Evolutionary conservation across 2,329 filamentous ascomycete species (phyloP).

Genomic region (Talaromyces sp.): DNA sequence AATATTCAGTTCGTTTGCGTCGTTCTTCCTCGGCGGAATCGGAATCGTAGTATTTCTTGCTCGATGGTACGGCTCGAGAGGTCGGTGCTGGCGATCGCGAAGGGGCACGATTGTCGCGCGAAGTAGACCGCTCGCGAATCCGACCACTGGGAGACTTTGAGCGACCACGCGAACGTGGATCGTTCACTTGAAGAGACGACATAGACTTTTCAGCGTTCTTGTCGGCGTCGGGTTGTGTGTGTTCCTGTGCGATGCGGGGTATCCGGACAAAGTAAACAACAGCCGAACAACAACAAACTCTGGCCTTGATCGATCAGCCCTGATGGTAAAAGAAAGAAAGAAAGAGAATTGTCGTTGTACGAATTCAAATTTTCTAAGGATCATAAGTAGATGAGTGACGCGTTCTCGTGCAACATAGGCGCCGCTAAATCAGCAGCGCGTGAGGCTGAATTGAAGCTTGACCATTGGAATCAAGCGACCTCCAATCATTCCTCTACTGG

Average conservation of each 20-base stretch:
- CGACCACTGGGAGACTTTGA: constrained; percentile 45
- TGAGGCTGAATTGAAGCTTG: constrained; percentile 18
- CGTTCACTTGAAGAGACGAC: constrained; percentile 40
- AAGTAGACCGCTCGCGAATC: constrained; percentile 41
- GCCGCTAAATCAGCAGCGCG: constrained; percentile 6
- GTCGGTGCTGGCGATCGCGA: constrained; percentile 29
- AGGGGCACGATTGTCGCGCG: constrained; percentile 39
- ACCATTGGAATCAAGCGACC: constrained; percentile 3
- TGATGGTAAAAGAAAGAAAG: neutral
- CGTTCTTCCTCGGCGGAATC: constrained; percentile 24
- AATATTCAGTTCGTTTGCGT: constrained; percentile 19
- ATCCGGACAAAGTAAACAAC: neutral
- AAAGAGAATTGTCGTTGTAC: neutral
- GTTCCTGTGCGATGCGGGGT: constrained; percentile 8
- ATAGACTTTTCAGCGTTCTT: neutral
- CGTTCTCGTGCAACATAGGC: neutral
- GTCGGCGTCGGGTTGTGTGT: neutral
- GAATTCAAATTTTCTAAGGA: neutral
- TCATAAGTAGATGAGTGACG: neutral
- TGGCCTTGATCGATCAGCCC: neutral
- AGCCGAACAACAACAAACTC: neutral
- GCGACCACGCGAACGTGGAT: constrained; percentile 43
- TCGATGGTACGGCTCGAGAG: constrained; percentile 17
- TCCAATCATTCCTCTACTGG: neutral
- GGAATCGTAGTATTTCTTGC: constrained; percentile 29